Percentiles rank a stretch among this genome's conserved stretches.
These are phyloP conservation scores for Viola pubescens DNA, from an alignment of 441 rosid species.

Conservation along the genomic window DNA sequence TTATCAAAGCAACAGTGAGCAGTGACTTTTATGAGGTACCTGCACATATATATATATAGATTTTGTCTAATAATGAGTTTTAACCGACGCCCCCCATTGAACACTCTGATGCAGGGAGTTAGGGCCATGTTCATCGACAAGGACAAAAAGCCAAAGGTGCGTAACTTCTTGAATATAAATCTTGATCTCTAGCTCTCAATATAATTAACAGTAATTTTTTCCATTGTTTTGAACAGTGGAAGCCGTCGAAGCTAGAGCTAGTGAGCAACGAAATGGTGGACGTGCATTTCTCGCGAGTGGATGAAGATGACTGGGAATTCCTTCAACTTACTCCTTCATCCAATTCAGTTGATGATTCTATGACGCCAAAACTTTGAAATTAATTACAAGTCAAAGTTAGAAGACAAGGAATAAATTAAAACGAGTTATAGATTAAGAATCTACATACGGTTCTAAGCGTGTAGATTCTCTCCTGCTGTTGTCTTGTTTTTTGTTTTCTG, in stretches of 20 bases:
- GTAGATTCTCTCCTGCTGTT: no score
- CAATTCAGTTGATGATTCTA: background rate
- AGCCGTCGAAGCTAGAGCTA: conserved; percentile 10
- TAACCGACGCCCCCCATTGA: no score
- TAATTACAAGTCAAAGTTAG: background rate
- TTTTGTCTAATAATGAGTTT: no score
- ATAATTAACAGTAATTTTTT: background rate
- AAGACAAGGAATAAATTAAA: no score
- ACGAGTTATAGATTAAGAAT: no score
- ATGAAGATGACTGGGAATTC: conserved; percentile 10
- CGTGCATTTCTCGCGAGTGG: conserved; percentile 1
- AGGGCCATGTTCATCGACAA: conserved; percentile 1
- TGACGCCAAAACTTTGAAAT: conserved; percentile 3
- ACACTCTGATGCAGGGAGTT: no score
- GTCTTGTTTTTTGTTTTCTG: no score
- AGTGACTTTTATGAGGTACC: conserved; percentile 29
- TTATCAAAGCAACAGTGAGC: conserved; percentile 15
- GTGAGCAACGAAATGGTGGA: conserved; percentile 13
- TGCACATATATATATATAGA: no score
- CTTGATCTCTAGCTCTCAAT: background rate
- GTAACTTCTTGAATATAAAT: background rate
- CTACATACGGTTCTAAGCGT: no score
- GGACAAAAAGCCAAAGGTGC: background rate
- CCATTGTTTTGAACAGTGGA: conserved; percentile 10
- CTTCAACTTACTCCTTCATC: conserved; percentile 6